phyloP scores from a whole-genome alignment of 495 filamentous ascomycete species.

The Aspergillus diversus region DNA sequence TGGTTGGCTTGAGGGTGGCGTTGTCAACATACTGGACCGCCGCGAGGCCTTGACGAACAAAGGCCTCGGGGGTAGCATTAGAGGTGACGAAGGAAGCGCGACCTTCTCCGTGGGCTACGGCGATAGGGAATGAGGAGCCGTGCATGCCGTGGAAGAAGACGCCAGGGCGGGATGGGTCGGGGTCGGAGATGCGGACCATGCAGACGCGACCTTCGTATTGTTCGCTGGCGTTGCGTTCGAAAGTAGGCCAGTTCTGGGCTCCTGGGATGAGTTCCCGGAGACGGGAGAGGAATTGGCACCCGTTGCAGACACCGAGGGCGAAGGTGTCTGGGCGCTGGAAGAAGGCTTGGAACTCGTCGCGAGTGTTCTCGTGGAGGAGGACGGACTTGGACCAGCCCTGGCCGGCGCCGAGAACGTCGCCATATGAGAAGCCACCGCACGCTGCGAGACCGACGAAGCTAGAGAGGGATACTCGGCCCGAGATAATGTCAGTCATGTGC shows the following conservation, averaged over 20 bases:
- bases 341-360: slow-evolving; percentile 79
- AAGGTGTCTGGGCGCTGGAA: slow-evolving; percentile 91
- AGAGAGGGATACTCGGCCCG: slow-evolving; percentile 71
- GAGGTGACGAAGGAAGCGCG: slow-evolving; percentile 71
- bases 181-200: slow-evolving; percentile 82
- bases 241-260: slow-evolving; percentile 81
- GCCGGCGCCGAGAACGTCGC: slow-evolving; percentile 93
- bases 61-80: slow-evolving; percentile 43
- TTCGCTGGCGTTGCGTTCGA: slow-evolving; percentile 81
- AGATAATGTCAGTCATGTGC: slow-evolving; percentile 94
- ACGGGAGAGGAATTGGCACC: slow-evolving; percentile 90
- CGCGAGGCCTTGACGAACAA: slow-evolving; percentile 66
- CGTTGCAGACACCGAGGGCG: slow-evolving; percentile 93
- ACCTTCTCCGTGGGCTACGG: slow-evolving; percentile 90
- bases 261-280: slow-evolving; percentile 87
- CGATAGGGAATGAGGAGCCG: slow-evolving; percentile 81
- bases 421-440: slow-evolving; percentile 96
- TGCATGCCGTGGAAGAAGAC: slow-evolving; percentile 95
- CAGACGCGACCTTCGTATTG: slow-evolving; percentile 90
- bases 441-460: slow-evolving; percentile 87
- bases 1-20: slow-evolving; percentile 66
- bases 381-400: slow-evolving; percentile 97
- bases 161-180: slow-evolving; percentile 59
- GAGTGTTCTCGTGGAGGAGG: slow-evolving; percentile 75
- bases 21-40: slow-evolving; percentile 86